Evolutionary conservation across 1,139 yeast species (phyloP).

Genomic region (Casaregolazyma suthepensis): DNA sequence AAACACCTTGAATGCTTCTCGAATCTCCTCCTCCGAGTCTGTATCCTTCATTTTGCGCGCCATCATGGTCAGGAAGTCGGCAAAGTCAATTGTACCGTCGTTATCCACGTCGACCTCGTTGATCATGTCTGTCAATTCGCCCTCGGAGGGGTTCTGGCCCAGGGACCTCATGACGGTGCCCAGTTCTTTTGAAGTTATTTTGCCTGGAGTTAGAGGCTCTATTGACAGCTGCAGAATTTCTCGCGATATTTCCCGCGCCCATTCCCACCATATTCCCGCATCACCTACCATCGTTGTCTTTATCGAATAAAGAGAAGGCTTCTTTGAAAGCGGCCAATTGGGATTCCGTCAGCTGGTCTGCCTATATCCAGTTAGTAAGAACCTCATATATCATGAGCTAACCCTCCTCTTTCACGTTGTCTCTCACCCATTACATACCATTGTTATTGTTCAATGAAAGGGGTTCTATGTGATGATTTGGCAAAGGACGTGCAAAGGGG

Average conservation of each 20-base stretch:
- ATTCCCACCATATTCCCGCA: neutral
- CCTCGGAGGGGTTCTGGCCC: conserved; percentile 95
- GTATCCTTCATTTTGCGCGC: conserved; percentile 96
- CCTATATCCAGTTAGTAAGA: conserved; percentile 30
- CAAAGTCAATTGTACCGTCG: conserved; percentile 91
- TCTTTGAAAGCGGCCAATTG: conserved; percentile 96
- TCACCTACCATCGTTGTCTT: conserved; percentile 79
- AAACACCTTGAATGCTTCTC: conserved; percentile 96
- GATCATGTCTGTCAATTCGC: conserved; percentile 92
- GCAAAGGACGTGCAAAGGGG: neutral
- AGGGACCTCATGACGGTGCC: conserved; percentile 98
- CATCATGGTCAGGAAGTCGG: conserved; percentile 66
- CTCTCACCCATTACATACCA: neutral
- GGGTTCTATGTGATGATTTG: conserved; percentile 1
- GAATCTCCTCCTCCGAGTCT: conserved; percentile 92
- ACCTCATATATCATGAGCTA: neutral
- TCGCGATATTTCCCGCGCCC: neutral
- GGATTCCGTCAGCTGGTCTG: conserved; percentile 88
- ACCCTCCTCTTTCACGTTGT: neutral
- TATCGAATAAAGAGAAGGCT: conserved; percentile 94
- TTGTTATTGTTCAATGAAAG: neutral
- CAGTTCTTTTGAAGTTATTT: conserved; percentile 89
- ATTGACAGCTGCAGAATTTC: neutral
- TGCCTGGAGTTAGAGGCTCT: conserved; percentile 20
- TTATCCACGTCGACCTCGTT: conserved; percentile 95